Base-by-base conservation (phyloP, 2,329 filamentous ascomycete genomes). In the Aspergillus fumigatiaffinis region DNA sequence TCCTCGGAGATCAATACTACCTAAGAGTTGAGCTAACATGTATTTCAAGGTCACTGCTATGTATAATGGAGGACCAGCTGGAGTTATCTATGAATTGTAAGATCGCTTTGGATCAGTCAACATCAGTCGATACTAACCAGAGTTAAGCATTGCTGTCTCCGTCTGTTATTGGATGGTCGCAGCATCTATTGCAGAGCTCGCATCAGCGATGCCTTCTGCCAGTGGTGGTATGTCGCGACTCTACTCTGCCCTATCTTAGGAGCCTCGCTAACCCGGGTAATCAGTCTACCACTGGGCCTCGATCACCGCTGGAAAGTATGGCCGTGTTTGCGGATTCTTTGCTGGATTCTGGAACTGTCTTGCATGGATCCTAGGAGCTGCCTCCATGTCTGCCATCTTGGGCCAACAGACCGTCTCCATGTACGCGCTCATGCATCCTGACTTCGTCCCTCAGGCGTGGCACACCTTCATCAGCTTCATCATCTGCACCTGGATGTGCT, bases 21-120 rank as follows among this genome's bases (percentile, higher is more conserved):
- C 29, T 38, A 38, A 38, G 5, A 4, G 12, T 17, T 21, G 20
- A 47, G 25, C 46, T 51, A 23, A 53, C 35, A 4, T n/a, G 17
- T 6, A 26, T 44, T 47, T 55, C 7, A 35, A 73, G 68, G 76
- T 79, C 14, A 74, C 80, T 47, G 82, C 82, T 23, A 79, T 86
- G 58, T 80, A 77, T 66, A 87, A 87, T 71, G 85, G 85, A 60
- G 85, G 85, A 0, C 81, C 84, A 0, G 81, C 85, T 0, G 84
- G 84, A 14, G 81, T 86, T 0, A 72, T 87, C 1, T 87, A 86
- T 70, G 85, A 87, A 71, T 86, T 87, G 73, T 76, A 69, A 58
- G 66, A 54, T 25, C 3, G 38, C 53, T 21, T 20, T 20, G 14
- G 20, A 32, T 20, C n/a, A 9, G 21, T 26, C 20, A 50, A 46